Evolutionary conservation across 1,139 yeast genomes (phyloP).

Genomic region (Sugiyamaella castrensis): DNA sequence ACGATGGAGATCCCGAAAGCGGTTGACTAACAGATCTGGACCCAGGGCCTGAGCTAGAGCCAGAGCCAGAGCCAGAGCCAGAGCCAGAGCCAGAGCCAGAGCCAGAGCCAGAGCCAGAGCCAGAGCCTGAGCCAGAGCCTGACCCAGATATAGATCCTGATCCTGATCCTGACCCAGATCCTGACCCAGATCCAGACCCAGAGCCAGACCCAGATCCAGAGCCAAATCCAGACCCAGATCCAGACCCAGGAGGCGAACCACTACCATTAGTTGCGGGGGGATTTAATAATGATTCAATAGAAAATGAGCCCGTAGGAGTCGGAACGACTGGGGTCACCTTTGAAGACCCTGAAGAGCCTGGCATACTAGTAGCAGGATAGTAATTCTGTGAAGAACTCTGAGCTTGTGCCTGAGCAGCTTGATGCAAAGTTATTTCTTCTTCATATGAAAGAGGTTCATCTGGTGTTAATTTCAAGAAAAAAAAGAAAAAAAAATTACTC

Average conservation of each 20-base stretch:
- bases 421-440: constrained; percentile 27
- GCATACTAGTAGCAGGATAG: constrained; percentile 15
- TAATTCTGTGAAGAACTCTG: constrained; percentile 21
- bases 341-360: constrained; percentile 8
- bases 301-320: constrained; percentile 22
- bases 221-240: not conserved
- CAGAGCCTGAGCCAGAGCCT: no score
- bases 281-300: constrained; percentile 17
- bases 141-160: not conserved
- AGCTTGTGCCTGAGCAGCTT: constrained; percentile 22
- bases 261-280: constrained; percentile 8
- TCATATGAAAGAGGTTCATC: constrained; percentile 28
- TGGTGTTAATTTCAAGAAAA: not conserved
- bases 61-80: not conserved
- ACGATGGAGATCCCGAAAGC: constrained; percentile 2
- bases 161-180: not conserved
- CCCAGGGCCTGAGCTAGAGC: not conserved
- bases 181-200: constrained; percentile 1
- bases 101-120: not conserved
- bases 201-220: not conserved
- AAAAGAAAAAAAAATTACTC: no score
- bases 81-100: not conserved
- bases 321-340: constrained; percentile 14
- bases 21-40: constrained; percentile 6
- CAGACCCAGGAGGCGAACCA: constrained; percentile 5